Conservation (phyloP, 1,139 yeast genomes). For the Chernovozyma sophiae-reginae region DNA sequence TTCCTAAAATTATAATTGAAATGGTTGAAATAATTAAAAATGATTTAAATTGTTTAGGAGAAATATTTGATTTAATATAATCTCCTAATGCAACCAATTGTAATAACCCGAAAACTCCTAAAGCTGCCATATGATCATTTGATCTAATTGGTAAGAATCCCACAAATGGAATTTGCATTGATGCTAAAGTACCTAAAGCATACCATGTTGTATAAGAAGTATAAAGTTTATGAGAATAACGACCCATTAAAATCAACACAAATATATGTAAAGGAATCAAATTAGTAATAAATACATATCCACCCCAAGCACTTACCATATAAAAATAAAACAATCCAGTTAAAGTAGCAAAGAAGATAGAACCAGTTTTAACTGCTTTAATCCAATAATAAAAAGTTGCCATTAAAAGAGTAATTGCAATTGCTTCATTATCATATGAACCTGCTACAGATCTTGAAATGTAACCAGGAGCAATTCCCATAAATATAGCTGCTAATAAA, state of each 20-base stretch:
- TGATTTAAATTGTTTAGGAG: conserved; percentile 70
- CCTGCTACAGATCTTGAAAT: conserved; percentile 99
- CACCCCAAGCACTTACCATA: conserved; percentile 99
- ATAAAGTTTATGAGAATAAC: conserved; percentile 78
- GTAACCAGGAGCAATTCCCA: conserved; percentile 98
- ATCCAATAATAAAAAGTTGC: conserved; percentile 96
- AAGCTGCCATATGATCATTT: conserved; percentile 97
- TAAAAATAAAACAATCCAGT: conserved; percentile 91
- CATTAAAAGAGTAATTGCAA: conserved; percentile 94
- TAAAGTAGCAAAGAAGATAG: conserved; percentile 76
- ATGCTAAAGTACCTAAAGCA: conserved; percentile 90
- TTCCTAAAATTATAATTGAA: conserved; percentile 55
- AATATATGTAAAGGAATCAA: conserved; percentile 95
- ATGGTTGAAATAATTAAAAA: conserved; percentile 61
- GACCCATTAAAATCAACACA: conserved; percentile 88
- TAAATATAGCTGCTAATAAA: conserved; percentile 84
- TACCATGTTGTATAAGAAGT: conserved; percentile 97
- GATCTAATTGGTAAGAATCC: conserved; percentile 96
- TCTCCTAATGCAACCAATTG: conserved; percentile 89
- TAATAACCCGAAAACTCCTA: conserved; percentile 93
- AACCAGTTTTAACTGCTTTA: conserved; percentile 86
- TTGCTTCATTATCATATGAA: conserved; percentile 97
- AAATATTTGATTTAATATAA: conserved; percentile 70
- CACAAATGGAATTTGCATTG: conserved; percentile 99
- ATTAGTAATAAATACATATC: conserved; percentile 96